phyloP scores from a whole-genome alignment of 208 protist species.

The Naegleria gruberi region DNA sequence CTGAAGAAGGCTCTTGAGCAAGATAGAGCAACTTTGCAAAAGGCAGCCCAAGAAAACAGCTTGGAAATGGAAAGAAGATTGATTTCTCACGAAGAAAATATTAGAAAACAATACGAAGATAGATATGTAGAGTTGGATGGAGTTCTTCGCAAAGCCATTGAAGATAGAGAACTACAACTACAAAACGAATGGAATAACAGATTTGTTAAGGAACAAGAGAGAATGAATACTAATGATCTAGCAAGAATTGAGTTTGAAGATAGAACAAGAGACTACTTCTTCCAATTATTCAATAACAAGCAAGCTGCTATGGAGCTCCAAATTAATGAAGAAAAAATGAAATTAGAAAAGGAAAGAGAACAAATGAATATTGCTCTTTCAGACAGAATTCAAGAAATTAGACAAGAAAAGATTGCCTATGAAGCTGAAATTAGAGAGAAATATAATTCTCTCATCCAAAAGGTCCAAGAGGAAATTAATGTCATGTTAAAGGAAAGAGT shows the following conservation, averaged over 20 bases:
- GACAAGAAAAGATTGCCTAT: neutral
- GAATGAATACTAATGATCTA: neutral
- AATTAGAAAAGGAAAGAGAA: neutral
- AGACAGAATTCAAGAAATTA: neutral
- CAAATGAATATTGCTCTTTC: neutral
- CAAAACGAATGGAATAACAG: neutral
- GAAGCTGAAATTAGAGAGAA: neutral
- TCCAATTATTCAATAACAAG: neutral
- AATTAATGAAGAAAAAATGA: neutral
- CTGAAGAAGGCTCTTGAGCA: neutral
- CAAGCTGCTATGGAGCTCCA: neutral
- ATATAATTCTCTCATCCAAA: neutral
- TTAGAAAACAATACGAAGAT: conserved; percentile 13
- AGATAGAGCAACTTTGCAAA: neutral
- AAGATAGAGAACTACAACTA: neutral
- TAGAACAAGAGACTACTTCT: neutral
- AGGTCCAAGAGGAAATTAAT: neutral
- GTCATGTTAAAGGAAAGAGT: neutral
- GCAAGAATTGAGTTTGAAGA: conserved; percentile 8
- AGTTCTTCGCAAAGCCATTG: neutral
- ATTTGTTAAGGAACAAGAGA: neutral
- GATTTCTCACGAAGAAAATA: neutral
- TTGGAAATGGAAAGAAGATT: neutral
- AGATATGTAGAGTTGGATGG: too few relatives aligned
- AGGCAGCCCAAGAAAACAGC: neutral